Evolutionary conservation across 1,284 basidiomycete genomes (phyloP), one percentile per base, ranked within the genome.

Genomic region (Chiua sp.): DNA sequence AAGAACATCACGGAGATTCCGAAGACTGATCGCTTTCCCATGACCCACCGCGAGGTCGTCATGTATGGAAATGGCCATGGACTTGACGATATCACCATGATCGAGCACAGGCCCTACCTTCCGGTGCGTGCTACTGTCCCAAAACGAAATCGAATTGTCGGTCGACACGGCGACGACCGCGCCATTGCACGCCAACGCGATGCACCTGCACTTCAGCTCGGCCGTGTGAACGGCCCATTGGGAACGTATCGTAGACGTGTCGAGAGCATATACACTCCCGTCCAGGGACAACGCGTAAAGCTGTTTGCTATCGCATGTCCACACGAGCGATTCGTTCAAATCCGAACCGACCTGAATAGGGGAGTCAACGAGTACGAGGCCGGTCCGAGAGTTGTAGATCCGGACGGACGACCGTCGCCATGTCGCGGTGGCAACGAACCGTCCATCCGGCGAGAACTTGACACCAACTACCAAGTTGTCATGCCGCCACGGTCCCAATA

Each of bases 351-450:
- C 51, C 35, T 47, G 39, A 26, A 63, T 56, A 1, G 61, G 46
- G 39, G 63, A 3, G n/a, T 63, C 49, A 44, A 63, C 5, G 42
- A 63, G 61, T 33, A 63, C 16, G 10, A 13, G 7, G 23, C 62
- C 61, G 13, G 39, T 55, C 12, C 22, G 48, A 22, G 44, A 51
- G n/a, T 63, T 10, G 51, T 63, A 63, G 20, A 63, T 47, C 13
- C 51, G 61, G 32, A 63, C 30, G n/a, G 61, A 63, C 16, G 57
- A 51, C 7, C 47, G 42, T 53, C 54, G 49, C 56, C 54, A 56
- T 18, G 56, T 59, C 20, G 61, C 62, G 13, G 61, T 59, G 2
- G 61, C 61, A 32, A 63, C 20, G 39, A 55, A 46, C 16, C 32
- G 18, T 26, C 61, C 54, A 47, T 52, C 1, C 35, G 37, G 37